Percentiles rank a stretch among this genome's conserved stretches.
These are phyloP conservation scores for Vitis hybrid DNA, from an alignment of 177 flowering plant species.

Conservation along the genomic window DNA sequence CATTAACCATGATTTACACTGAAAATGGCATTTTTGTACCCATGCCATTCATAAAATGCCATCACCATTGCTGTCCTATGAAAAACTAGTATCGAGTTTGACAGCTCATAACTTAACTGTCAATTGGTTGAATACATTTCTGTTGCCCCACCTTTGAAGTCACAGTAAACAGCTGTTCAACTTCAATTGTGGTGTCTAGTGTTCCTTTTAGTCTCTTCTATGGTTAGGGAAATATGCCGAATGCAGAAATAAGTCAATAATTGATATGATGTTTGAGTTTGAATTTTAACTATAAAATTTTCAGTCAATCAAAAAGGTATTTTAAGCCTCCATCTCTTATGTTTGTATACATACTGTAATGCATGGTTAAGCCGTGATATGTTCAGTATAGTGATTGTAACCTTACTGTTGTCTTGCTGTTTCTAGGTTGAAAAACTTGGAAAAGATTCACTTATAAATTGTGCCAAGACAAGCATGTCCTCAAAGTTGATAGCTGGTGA, in stretches of 20 bases:
- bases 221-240: neutral
- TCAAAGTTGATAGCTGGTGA: conserved; percentile 86
- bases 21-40: neutral
- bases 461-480: conserved; percentile 99
- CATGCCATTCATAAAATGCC: neutral
- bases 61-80: no score
- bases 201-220: neutral
- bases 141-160: neutral
- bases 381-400: neutral
- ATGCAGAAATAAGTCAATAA: neutral
- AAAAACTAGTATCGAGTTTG: no score
- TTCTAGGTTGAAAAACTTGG: conserved; percentile 93
- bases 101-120: no score
- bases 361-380: neutral
- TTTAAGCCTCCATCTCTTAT: neutral
- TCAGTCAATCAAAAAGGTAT: no score
- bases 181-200: neutral
- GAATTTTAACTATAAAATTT: neutral
- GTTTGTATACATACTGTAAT: neutral
- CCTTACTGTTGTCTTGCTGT: neutral
- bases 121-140: no score
- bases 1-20: neutral
- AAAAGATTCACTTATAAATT: conserved; percentile 80
- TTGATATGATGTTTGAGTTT: neutral
- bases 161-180: neutral